These are phyloP conservation scores for Didymella arachidicola DNA, from an alignment of 2,329 filamentous ascomycete species.

Conservation along the genomic window DNA sequence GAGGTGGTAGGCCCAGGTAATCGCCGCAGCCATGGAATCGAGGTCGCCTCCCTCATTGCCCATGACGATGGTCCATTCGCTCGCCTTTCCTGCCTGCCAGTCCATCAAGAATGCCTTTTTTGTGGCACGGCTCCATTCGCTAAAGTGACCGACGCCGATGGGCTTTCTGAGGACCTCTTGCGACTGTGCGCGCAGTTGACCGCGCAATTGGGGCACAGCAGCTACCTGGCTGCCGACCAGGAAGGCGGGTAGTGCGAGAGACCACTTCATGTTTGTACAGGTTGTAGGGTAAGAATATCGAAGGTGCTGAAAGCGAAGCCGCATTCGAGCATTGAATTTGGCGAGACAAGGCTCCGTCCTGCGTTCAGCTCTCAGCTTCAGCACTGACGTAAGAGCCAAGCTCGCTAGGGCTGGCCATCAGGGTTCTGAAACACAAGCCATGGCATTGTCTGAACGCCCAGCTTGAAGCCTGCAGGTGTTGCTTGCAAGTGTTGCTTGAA, in stretches of 20 bases:
- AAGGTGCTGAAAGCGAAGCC: slow-evolving; percentile 2
- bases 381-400: slow-evolving; percentile 19
- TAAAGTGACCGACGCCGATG: slow-evolving; percentile 57
- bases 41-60: slow-evolving; percentile 58
- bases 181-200: slow-evolving; percentile 24
- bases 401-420: slow-evolving; percentile 14
- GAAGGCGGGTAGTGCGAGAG: slow-evolving; percentile 24
- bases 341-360: background rate
- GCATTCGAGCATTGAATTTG: slow-evolving; percentile 10
- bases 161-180: slow-evolving; percentile 31
- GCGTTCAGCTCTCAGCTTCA: background rate
- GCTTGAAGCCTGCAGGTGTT: background rate
- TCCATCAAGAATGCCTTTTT: slow-evolving; percentile 58
- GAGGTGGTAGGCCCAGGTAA: slow-evolving; percentile 60
- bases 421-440: slow-evolving; percentile 16
- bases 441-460: background rate
- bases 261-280: slow-evolving; percentile 27
- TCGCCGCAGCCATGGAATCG: slow-evolving; percentile 55
- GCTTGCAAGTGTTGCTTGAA: background rate
- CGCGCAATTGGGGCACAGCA: slow-evolving; percentile 29
- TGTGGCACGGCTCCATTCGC: slow-evolving; percentile 57
- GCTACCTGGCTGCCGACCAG: slow-evolving; percentile 23
- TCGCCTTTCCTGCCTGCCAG: slow-evolving; percentile 55
- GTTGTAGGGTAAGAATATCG: slow-evolving; percentile 11
- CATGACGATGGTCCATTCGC: slow-evolving; percentile 57